These are phyloP conservation scores for Rhizophagus prolifer DNA, from an alignment of 192 early-diverging fungal species.

Conservation along the genomic window DNA sequence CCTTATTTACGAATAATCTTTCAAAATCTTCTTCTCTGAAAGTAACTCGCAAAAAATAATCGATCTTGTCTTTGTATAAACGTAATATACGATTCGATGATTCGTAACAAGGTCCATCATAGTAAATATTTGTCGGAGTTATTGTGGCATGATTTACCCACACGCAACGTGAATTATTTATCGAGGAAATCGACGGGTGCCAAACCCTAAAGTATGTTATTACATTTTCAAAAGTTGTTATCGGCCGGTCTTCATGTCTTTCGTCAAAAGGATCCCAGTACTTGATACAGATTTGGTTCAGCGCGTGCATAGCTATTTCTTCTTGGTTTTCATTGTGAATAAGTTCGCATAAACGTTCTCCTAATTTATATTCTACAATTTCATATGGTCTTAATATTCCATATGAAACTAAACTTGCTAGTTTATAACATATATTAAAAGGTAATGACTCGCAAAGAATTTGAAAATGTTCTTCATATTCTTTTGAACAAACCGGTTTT, in stretches of 20 bases:
- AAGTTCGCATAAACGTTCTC: background rate
- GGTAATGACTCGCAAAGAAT: background rate
- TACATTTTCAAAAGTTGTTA: background rate
- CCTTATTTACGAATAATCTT: conserved; percentile 34
- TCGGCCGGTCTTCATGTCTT: background rate
- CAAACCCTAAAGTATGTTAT: background rate
- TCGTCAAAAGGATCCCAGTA: conserved; percentile 17
- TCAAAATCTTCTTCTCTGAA: conserved; percentile 65
- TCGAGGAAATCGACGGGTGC: background rate
- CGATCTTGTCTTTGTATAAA: conserved; percentile 43
- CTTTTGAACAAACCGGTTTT: background rate
- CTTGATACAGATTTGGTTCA: background rate
- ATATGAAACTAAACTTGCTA: conserved; percentile 14
- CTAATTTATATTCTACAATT: background rate
- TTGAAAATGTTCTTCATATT: background rate
- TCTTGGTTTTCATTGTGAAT: background rate
- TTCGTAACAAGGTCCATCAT: conserved; percentile 63
- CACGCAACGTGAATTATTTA: background rate
- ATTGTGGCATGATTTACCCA: conserved; percentile 35
- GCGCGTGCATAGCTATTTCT: background rate
- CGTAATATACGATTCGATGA: conserved; percentile 73
- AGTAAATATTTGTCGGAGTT: conserved; percentile 66
- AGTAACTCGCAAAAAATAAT: conserved; percentile 67
- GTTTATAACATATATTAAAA: conserved; percentile 3
- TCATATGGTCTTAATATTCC: background rate